These are phyloP conservation scores for Sclerotinia nivalis DNA, from an alignment of 2,329 filamentous ascomycete species.

Conservation along the genomic window DNA sequence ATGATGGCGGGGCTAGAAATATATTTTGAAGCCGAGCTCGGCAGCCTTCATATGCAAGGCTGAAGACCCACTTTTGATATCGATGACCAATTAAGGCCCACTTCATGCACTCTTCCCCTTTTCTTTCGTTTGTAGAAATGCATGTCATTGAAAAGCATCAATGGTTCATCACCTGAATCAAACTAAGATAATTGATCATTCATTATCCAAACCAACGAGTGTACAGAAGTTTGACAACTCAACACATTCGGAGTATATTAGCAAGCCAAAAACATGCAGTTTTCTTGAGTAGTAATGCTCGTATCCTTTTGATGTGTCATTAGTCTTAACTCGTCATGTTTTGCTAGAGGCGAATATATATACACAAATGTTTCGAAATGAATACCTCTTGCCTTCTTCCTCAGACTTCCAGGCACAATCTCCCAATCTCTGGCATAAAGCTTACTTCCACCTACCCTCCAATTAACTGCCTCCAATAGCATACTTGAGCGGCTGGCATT, in stretches of 20 bases:
- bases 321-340: not conserved
- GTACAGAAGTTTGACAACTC: not conserved
- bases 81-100: not conserved
- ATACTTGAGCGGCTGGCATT: no score
- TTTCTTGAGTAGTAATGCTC: not conserved
- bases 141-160: no score
- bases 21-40: slow-evolving; percentile 21
- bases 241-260: not conserved
- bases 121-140: slow-evolving; percentile 1
- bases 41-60: slow-evolving; percentile 20
- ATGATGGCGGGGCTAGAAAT: slow-evolving; percentile 14
- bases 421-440: not conserved
- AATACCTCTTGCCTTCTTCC: not conserved
- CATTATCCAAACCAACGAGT: not conserved
- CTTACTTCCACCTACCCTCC: not conserved
- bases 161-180: no score
- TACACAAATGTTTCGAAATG: not conserved
- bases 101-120: not conserved
- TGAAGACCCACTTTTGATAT: not conserved
- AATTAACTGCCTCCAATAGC: not conserved
- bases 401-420: not conserved
- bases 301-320: not conserved
- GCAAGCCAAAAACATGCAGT: not conserved
- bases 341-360: not conserved
- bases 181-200: no score